phyloP scores from a whole-genome alignment of 116 monocot species.

The Papilionanthe hybrid region DNA sequence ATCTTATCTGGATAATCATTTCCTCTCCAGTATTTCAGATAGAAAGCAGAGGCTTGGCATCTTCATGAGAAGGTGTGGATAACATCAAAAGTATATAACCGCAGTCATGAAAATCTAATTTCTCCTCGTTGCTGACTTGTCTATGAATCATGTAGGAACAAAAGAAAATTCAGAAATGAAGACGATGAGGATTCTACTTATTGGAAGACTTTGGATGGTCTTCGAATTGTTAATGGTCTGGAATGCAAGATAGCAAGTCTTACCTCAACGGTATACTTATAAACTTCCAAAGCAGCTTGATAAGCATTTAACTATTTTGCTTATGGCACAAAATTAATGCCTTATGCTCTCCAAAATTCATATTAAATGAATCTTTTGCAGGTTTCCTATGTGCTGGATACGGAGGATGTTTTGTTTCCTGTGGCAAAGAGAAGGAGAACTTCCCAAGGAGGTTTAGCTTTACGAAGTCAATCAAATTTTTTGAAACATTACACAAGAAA shows the following conservation, averaged over 20 bases:
- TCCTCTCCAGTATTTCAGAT: constrained; percentile 36
- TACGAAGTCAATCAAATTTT: constrained; percentile 7
- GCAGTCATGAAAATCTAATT: background rate
- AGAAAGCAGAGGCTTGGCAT: constrained; percentile 33
- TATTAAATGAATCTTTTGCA: constrained; percentile 6
- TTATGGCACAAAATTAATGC: too few species aligned
- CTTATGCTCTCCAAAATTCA: too few species aligned
- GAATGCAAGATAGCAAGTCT: constrained; percentile 79
- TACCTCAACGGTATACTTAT: constrained; percentile 52
- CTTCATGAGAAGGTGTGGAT: constrained; percentile 54
- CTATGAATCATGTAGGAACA: constrained; percentile 46
- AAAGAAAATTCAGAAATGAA: constrained; percentile 38
- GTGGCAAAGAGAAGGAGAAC: constrained; percentile 37
- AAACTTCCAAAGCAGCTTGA: background rate
- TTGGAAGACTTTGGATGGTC: constrained; percentile 21
- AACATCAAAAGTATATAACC: background rate
- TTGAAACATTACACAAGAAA: constrained; percentile 10
- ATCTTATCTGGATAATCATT: constrained; percentile 52
- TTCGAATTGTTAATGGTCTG: constrained; percentile 61
- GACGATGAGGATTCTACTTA: constrained; percentile 17
- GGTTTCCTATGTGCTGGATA: constrained; percentile 82
- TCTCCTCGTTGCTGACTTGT: background rate
- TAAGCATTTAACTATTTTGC: background rate
- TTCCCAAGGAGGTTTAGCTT: constrained; percentile 15
- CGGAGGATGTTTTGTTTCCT: constrained; percentile 67